Percentiles rank a stretch among this genome's conserved stretches.
Evolutionary conservation across 345 rosid species (phyloP).

Genomic region (Bruguiera gymnorhiza): DNA sequence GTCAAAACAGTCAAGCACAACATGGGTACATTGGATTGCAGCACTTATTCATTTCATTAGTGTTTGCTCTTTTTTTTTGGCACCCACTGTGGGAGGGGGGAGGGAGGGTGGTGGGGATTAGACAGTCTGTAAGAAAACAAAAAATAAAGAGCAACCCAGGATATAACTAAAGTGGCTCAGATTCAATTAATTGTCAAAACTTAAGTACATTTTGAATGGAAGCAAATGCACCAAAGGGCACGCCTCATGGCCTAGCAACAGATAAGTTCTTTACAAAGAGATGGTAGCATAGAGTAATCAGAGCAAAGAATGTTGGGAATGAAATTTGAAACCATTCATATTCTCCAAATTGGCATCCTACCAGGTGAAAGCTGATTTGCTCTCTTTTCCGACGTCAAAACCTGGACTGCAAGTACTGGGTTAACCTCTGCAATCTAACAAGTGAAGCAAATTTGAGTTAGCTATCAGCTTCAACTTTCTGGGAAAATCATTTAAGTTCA

Average conservation of each 20-base stretch:
- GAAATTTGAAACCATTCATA: not conserved
- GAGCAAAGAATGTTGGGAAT: too few relatives aligned
- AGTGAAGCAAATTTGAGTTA: constrained; percentile 21
- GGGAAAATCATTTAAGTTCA: not conserved
- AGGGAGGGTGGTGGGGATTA: too few relatives aligned
- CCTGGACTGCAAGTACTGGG: constrained; percentile 71
- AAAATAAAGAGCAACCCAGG: not conserved
- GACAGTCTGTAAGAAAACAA: too few relatives aligned
- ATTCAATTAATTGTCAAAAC: not conserved
- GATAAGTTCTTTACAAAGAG: not conserved
- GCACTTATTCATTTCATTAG: too few relatives aligned
- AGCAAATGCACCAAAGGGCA: constrained; percentile 2
- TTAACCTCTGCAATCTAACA: constrained; percentile 79
- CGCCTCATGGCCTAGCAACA: not conserved
- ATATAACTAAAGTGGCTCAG: not conserved
- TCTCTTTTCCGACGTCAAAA: constrained; percentile 86
- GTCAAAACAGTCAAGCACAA: not conserved
- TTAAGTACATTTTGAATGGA: not conserved
- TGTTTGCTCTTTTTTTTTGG: too few relatives aligned
- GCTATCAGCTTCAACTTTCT: constrained; percentile 22
- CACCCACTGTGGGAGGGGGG: too few relatives aligned
- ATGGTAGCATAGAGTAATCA: not conserved
- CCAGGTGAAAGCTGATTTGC: constrained; percentile 68
- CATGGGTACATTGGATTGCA: too few relatives aligned
- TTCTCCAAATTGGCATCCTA: constrained; percentile 31